Evolutionary conservation across 2,329 filamentous ascomycete species (phyloP), one percentile per base, ranked within the genome.

Genomic region (Talaromyces marneffei): DNA sequence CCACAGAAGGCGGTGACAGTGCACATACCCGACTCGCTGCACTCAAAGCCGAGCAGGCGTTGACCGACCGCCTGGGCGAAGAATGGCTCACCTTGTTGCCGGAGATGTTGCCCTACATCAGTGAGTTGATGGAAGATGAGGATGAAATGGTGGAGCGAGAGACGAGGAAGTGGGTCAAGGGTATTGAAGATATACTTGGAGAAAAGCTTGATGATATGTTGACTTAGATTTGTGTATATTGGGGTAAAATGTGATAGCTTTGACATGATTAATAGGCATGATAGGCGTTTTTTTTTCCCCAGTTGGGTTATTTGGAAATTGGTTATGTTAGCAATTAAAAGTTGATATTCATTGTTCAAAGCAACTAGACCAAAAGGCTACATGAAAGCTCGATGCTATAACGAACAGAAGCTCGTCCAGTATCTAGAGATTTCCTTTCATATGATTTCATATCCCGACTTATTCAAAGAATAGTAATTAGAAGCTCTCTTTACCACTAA

Each of bases 41-140:
- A 0, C 87, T 99, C 37, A 87, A 87, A 75, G 88, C 88, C 67
- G 86, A 97, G 78, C 88, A 92, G 71, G 84, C 83, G 14, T 80
- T 97, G 65, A 95, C 92, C 12, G 86, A 89, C 67, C 82, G 85
- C 53, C 77, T 97, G 27, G 92, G 92, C 62, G 92, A 97, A 74
- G 94, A 99, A 72, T 99, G 94, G 94, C 78, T 99, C 63, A 85
- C 87, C 1, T 84, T 95, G 79, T 75, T 97, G 71, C 91, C 93
- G 0, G 94, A 99, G 82, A 97, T 97, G 89, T 78, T 99, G 73
- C 93, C 95, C 20, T 91, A 93, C 66, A 96, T 99, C 68, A 95
- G 91, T 70, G 94, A 99, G 79, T 75, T 96, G 70, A 89, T 96
- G 78, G 94, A 99, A 72, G 94, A 99, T 73, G 94, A 97, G 67